A percentile compares a stretch with the other conserved stretches of the same genome.
Evolutionary conservation across 768 basidiomycete species (phyloP).

Genomic region (Boletus subparvulus): DNA sequence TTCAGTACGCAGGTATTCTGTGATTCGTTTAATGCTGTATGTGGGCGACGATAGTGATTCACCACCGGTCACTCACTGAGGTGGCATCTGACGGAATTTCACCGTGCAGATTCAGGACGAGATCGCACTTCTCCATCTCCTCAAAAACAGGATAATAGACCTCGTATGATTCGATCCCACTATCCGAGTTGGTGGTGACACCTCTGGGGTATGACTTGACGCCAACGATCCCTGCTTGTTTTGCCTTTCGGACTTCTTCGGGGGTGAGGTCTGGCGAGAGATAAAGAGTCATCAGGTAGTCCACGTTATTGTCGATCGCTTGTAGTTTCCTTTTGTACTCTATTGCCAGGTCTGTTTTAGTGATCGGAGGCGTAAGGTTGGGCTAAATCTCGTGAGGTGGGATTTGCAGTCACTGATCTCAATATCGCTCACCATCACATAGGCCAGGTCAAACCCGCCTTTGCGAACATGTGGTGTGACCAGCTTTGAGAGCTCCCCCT

Average conservation of each 20-base stretch:
- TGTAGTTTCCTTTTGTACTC: conserved; percentile 77
- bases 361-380: conserved; percentile 88
- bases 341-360: conserved; percentile 74
- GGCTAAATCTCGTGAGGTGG: conserved; percentile 53
- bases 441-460: conserved; percentile 90
- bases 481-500: conserved; percentile 76
- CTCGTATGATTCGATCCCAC: conserved; percentile 95
- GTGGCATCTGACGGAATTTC: conserved; percentile 88
- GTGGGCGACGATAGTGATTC: not conserved
- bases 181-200: conserved; percentile 95
- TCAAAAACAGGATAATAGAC: conserved; percentile 90
- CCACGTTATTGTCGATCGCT: conserved; percentile 68
- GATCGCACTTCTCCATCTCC: conserved; percentile 88
- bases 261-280: conserved; percentile 90
- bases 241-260: conserved; percentile 86
- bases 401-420: conserved; percentile 4
- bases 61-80: conserved; percentile 39
- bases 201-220: conserved; percentile 98
- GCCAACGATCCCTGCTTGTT: conserved; percentile 76
- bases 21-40: not conserved
- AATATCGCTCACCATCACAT: conserved; percentile 79
- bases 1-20: conserved; percentile 92
- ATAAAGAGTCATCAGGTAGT: conserved; percentile 96
- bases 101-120: conserved; percentile 96
- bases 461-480: conserved; percentile 87